phyloP scores from a whole-genome alignment of 306 rosid genomes.

The Coriaria nepalensis region DNA sequence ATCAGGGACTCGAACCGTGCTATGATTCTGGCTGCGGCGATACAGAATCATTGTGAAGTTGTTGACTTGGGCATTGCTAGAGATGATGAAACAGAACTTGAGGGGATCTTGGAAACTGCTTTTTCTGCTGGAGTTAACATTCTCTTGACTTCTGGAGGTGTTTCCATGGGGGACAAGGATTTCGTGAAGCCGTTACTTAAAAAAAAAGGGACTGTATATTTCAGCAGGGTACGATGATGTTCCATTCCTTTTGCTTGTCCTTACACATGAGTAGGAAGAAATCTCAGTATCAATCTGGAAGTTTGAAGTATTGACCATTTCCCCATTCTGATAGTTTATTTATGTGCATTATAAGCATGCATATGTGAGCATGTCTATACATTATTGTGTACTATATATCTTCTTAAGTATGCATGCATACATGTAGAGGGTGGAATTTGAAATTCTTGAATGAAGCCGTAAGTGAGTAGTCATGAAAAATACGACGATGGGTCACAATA shows the following conservation, averaged over 20 bases:
- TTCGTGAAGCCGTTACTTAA: conserved; percentile 70
- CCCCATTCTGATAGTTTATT: not conserved
- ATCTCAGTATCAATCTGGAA: too few species aligned
- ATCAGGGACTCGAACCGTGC: conserved; percentile 95
- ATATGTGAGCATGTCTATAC: conserved; percentile 2
- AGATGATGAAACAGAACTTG: conserved; percentile 67
- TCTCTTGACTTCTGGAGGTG: conserved; percentile 94
- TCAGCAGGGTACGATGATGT: conserved; percentile 40
- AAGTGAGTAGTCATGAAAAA: too few species aligned
- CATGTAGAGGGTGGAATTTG: too few species aligned
- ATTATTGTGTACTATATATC: not conserved
- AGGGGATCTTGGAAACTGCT: conserved; percentile 52
- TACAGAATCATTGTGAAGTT: conserved; percentile 63
- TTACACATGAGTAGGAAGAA: not conserved
- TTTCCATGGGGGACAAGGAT: conserved; percentile 97
- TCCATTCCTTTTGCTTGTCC: not conserved
- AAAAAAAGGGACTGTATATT: conserved; percentile 61
- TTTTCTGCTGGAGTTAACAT: conserved; percentile 61
- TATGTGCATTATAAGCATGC: too few species aligned
- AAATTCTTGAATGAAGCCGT: too few species aligned
- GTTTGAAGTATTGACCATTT: not conserved
- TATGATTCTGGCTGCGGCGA: conserved; percentile 73
- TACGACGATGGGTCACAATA: not conserved
- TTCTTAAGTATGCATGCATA: conserved; percentile 4
- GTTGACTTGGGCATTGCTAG: conserved; percentile 70